These are phyloP conservation scores for Punica granatum DNA, from an alignment of 345 rosid genomes.

Conservation along the genomic window DNA sequence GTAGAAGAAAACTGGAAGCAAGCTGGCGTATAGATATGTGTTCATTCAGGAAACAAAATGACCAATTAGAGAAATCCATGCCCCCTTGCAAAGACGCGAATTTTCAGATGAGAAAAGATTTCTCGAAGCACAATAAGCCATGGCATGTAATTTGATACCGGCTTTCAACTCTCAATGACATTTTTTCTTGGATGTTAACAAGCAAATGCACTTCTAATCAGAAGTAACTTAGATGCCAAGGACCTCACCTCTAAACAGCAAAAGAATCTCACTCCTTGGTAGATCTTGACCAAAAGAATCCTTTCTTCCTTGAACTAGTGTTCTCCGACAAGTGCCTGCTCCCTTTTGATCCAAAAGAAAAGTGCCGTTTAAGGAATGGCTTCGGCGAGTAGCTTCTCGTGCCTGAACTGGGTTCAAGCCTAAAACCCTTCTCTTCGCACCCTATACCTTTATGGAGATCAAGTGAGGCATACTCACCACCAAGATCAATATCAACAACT, in stretches of 20 bases:
- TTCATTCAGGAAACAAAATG: background rate
- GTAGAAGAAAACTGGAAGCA: background rate
- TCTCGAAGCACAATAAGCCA: background rate
- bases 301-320: slow-evolving; percentile 50
- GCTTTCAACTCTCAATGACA: background rate
- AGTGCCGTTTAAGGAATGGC: slow-evolving; percentile 71
- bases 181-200: background rate
- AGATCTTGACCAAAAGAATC: slow-evolving; percentile 86
- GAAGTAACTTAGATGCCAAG: background rate
- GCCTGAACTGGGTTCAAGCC: slow-evolving; percentile 57
- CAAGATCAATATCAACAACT: slow-evolving; percentile 54
- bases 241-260: slow-evolving; percentile 1
- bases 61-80: background rate
- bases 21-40: background rate
- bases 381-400: slow-evolving; percentile 42
- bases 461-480: slow-evolving; percentile 35
- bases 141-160: background rate
- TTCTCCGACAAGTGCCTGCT: slow-evolving; percentile 45
- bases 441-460: slow-evolving; percentile 33
- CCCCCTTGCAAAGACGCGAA: background rate
- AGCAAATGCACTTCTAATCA: background rate
- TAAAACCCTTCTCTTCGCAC: slow-evolving; percentile 47
- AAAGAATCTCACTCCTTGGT: slow-evolving; percentile 47
- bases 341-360: slow-evolving; percentile 70
- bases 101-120: background rate